Evolutionary conservation across 768 basidiomycete species (phyloP), one percentile per base, ranked within the genome.

Genomic region (Omphalotus guepiniiformis): DNA sequence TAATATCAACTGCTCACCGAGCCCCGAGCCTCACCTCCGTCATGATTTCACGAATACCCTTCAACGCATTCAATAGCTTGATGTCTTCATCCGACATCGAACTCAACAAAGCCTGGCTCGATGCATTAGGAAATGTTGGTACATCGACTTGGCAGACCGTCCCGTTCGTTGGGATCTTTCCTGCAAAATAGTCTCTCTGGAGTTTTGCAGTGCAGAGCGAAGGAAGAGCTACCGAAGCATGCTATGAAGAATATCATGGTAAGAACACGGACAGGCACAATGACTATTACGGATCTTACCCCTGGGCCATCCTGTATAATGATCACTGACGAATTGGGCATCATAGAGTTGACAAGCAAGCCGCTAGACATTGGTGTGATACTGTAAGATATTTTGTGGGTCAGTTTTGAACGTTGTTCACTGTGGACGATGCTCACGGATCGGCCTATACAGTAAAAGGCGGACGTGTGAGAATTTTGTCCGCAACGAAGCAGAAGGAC

Each of bases 281-380:
- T n/a, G n/a, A n/a, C n/a, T n/a, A n/a, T n/a, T n/a, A n/a, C n/a
- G n/a, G n/a, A n/a, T n/a, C 45, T 8, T 37, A 47, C 45, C 3
- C 45, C 45, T 15, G 45, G 47, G 19, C 47, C 54, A 35, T 61
- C 54, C 39, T 61, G 58, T 35, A 61, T 54, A 13, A 61, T 51
- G 2, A 61, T 23, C 4, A 52, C 48, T 23, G 55, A 49, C 3
- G 59, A 61, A 22, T 58, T 34, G 12, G 54, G 55, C 59, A 61
- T 61, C 34, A 58, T 51, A 5, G 57, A 49, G 36, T 61, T 58
- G 6, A 61, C 43, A 1, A 44, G 51, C 4, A 57, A 18, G 4
- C 55, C 59, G 13, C 58, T 61, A 29, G 50, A 16, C 11, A 57
- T 57, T 3, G 59, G 59, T 7, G 57, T 61, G 19, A 58, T 53